A percentile compares a stretch with the other conserved stretches of the same genome.
phyloP scores from a whole-genome alignment of 169 alveolate species.

The Plasmodium ovale region DNA sequence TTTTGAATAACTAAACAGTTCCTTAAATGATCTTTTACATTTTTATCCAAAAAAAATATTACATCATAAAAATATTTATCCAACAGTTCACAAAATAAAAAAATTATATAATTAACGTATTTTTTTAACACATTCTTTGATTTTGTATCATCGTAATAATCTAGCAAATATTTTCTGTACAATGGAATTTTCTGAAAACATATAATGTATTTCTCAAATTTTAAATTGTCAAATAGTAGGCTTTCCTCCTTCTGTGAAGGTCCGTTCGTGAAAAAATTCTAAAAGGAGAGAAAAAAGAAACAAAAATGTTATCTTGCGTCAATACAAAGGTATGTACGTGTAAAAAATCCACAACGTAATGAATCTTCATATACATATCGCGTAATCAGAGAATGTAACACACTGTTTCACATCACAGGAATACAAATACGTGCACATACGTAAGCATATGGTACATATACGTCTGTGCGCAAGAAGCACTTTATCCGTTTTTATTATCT shows the following conservation, averaged over 20 bases:
- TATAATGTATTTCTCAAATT: slow-evolving; percentile 52
- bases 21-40: slow-evolving; percentile 43
- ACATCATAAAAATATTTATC: slow-evolving; percentile 61
- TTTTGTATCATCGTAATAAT: slow-evolving; percentile 45
- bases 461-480: not conserved
- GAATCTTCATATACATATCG: not conserved
- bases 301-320: not conserved
- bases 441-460: not conserved
- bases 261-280: slow-evolving; percentile 26
- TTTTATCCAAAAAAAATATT: slow-evolving; percentile 53
- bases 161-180: slow-evolving; percentile 26
- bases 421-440: too few relatives aligned
- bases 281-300: not conserved
- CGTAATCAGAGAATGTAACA: too few relatives aligned
- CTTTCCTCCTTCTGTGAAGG: slow-evolving; percentile 10
- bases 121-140: slow-evolving; percentile 51
- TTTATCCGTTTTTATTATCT: not conserved
- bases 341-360: not conserved
- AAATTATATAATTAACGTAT: slow-evolving; percentile 56
- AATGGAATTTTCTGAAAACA: slow-evolving; percentile 40
- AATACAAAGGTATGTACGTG: not conserved
- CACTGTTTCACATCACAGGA: too few relatives aligned
- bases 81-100: slow-evolving; percentile 52
- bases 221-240: slow-evolving; percentile 22
- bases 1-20: slow-evolving; percentile 29